Evolutionary conservation across 306 rosid species (phyloP), one percentile per base, ranked within the genome.

Genomic region (Glycine tomentella): DNA sequence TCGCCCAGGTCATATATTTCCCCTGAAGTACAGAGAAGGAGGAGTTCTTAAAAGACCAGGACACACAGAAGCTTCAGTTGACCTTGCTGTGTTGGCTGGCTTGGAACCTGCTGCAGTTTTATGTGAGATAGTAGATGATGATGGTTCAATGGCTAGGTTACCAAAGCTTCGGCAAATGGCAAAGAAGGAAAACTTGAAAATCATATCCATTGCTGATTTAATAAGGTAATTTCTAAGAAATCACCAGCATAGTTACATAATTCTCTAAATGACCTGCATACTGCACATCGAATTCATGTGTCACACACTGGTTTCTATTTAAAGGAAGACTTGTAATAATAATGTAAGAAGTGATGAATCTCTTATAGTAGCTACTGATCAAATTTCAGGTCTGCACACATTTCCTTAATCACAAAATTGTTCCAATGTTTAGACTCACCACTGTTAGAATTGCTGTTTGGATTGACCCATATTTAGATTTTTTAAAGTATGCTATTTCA

Each of bases 81-180:
- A 90, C 79, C 97, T 92, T 80, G 89, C 92, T 13, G 72, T 87
- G 78, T 83, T 89, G 73, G 97, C 95, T 74, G 92, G 92, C 36
- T 75, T 89, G 46, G 89, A 87, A 6, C 93, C 93, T 4, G 91
- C 79, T 6, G 92, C 90, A 25, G 80, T 91, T 84, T 84, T 91
- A 61, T 91, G 95, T 79, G 97, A 92, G 83, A 74, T 92, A 72
- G 95, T 92, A 20, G 97, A 89, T 55, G 95, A 91, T 78, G 95
- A 92, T 31, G 97, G 93, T 75, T 91, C 95, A 53, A 91, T 92
- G 97, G 97, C 97, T 50, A 88, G 97, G 76, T 81, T 92, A 71
- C 92, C 93, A 2, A 82, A 75, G 82, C 95, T 90, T 70, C 87
- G 87, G 6, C 67, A 89, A 78, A 80, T 92, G 46, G 92, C 93